Evolutionary conservation across 2,329 filamentous ascomycete genomes (phyloP).

Genomic region (Cordyceps tenuipes): DNA sequence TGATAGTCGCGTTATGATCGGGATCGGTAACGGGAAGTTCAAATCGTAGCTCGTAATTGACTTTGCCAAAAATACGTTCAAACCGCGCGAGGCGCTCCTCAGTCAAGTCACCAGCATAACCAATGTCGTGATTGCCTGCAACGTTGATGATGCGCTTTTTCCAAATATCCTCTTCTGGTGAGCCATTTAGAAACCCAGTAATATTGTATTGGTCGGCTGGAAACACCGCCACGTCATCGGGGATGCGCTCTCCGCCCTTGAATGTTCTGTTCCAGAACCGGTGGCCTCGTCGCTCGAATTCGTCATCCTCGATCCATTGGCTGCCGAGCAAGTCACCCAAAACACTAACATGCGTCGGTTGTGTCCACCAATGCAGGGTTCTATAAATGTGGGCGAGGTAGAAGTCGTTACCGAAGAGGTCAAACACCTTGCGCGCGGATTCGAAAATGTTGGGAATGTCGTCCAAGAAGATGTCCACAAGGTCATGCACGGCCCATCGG

Average conservation of each 20-base stretch:
- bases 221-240: slow-evolving; percentile 42
- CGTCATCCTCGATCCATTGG: slow-evolving; percentile 83
- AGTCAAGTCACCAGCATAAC: slow-evolving; percentile 87
- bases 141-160: slow-evolving; percentile 74
- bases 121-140: slow-evolving; percentile 91
- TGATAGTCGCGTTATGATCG: slow-evolving; percentile 31
- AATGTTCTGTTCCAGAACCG: slow-evolving; percentile 81
- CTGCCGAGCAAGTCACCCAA: slow-evolving; percentile 88
- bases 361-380: slow-evolving; percentile 72
- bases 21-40: slow-evolving; percentile 42
- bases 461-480: slow-evolving; percentile 52
- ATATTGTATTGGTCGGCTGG: slow-evolving; percentile 43
- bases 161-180: slow-evolving; percentile 50
- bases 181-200: slow-evolving; percentile 39
- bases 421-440: slow-evolving; percentile 68
- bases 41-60: slow-evolving; percentile 84
- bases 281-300: slow-evolving; percentile 65
- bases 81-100: slow-evolving; percentile 69
- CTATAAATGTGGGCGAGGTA: slow-evolving; percentile 92
- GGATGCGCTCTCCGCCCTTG: slow-evolving; percentile 55
- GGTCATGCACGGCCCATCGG: slow-evolving; percentile 46
- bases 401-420: slow-evolving; percentile 87
- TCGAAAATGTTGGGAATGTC: slow-evolving; percentile 62
- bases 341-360: slow-evolving; percentile 79
- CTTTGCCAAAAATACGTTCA: slow-evolving; percentile 73